Percentiles rank a stretch among this genome's conserved stretches.
These are phyloP conservation scores for Xylaria flabelliformis DNA, from an alignment of 495 filamentous ascomycete species.

Conservation along the genomic window DNA sequence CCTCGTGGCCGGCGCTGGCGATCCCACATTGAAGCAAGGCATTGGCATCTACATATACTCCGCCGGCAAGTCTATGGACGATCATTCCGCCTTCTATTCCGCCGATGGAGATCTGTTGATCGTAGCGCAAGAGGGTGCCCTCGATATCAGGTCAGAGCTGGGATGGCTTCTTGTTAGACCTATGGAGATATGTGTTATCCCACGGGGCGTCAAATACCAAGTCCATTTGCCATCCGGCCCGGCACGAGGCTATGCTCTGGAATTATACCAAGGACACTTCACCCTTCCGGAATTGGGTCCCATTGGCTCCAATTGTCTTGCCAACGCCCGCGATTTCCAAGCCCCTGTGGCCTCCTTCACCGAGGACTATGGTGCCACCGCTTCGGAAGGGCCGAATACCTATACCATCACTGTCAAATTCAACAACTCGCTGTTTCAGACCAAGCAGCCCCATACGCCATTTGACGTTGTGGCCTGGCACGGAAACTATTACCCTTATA, in stretches of 20 bases:
- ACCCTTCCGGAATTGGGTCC: conserved; percentile 86
- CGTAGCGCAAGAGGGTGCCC: conserved; percentile 80
- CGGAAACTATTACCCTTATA: conserved; percentile 79
- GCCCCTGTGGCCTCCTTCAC: conserved; percentile 78
- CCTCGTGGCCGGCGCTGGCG: conserved; percentile 81
- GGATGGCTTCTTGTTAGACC: conserved; percentile 83
- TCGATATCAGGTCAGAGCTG: conserved; percentile 87
- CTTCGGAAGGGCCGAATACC: conserved; percentile 45
- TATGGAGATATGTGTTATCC: conserved; percentile 89
- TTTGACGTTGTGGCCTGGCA: conserved; percentile 88
- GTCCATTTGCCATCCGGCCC: conserved; percentile 68
- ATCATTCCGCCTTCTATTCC: conserved; percentile 82
- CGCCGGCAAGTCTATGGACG: conserved; percentile 79
- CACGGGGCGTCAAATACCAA: conserved; percentile 80
- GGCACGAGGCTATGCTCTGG: conserved; percentile 83
- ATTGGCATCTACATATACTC: conserved; percentile 84
- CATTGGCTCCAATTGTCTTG: conserved; percentile 86
- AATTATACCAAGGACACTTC: conserved; percentile 87
- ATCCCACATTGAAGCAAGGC: conserved; percentile 80
- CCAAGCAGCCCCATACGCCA: conserved; percentile 73
- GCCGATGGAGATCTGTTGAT: conserved; percentile 90
- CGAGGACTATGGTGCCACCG: conserved; percentile 56
- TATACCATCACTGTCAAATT: conserved; percentile 79
- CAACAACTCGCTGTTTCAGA: conserved; percentile 76
- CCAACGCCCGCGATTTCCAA: conserved; percentile 90